Evolutionary conservation across 2,329 filamentous ascomycete genomes (phyloP).

Genomic region (Orbilia blumenaviensis): DNA sequence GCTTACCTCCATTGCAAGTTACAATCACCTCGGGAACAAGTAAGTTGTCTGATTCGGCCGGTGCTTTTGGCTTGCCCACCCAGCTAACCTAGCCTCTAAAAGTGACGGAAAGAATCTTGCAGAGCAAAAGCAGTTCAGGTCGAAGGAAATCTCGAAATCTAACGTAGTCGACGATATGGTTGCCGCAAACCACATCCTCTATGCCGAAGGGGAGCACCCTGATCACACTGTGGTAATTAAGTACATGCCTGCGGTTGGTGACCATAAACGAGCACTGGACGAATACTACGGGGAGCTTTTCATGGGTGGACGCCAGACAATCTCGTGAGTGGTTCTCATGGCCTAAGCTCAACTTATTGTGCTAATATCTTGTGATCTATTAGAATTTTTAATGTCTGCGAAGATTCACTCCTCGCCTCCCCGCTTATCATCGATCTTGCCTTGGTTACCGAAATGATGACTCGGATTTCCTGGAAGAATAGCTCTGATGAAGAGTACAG

Average conservation of each 20-base stretch:
- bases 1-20: conserved; percentile 96
- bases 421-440: conserved; percentile 97
- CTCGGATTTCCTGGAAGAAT: conserved; percentile 90
- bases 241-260: conserved; percentile 98
- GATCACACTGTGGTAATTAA: conserved; percentile 99
- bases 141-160: conserved; percentile 99
- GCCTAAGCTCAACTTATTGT: conserved; percentile 24
- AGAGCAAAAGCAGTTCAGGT: conserved; percentile 97
- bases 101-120: conserved; percentile 94
- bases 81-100: background rate
- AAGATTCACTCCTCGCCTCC: conserved; percentile 94
- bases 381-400: conserved; percentile 97
- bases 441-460: conserved; percentile 95
- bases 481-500: conserved; percentile 74
- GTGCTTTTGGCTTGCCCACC: background rate
- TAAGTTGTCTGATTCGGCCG: background rate
- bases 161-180: conserved; percentile 99
- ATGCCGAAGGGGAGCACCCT: conserved; percentile 90
- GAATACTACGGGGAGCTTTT: conserved; percentile 99
- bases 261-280: conserved; percentile 98
- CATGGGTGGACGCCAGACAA: conserved; percentile 97
- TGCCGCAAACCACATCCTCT: conserved; percentile 89
- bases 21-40: conserved; percentile 99
- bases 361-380: conserved; percentile 12
- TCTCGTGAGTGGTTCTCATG: conserved; percentile 68